Evolutionary conservation across 2,329 filamentous ascomycete species (phyloP), one percentile per base, ranked within the genome.

Genomic region (Lecanicillium sp.): DNA sequence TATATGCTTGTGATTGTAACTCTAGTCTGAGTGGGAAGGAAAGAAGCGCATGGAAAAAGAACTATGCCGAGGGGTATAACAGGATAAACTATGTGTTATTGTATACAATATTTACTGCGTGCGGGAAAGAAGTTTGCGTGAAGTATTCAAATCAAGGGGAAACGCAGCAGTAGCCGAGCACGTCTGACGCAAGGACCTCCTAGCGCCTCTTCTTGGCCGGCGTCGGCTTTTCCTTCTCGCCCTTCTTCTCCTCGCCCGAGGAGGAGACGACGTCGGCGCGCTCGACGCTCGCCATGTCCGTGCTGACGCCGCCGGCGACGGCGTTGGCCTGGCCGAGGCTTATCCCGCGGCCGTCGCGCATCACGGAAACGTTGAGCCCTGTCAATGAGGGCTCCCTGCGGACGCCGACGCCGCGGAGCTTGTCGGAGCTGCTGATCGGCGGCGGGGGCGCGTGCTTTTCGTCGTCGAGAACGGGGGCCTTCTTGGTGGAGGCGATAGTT

Each of bases 301-400:
- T 33, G 2, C 44, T 35, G 21, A 49, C 35, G 21, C 40, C 40
- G 27, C 47, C 47, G 5, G 32, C 14, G 26, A 49, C 41, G 27
- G 40, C 47, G 35, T 43, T 39, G 40, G 33, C 47, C 47, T 39
- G 40, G 11, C 40, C 47, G 33, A 27, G 47, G 15, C 40, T 44
- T 44, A 49, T 49, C 40, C 47, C 47, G 40, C 47, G 47, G 20
- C 47, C 47, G 29, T 43, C 47, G 20, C 47, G 47, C 33, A 49
- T 19, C 6, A 43, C 47, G 20, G 40, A 37, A 33, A 49, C 39
- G 17, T 49, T 17, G 9, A 38, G 39, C 15, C 46, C 39, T 14
- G 19, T 38, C 29, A 37, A 19, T 23, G 32, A 44, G 12, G 47
- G 47, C 20, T 44, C 47, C 12, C 47, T 36, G 9, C 47, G 47